These are phyloP conservation scores for Taxawa tesnikishii DNA, from an alignment of 2,329 filamentous ascomycete species.

Conservation along the genomic window DNA sequence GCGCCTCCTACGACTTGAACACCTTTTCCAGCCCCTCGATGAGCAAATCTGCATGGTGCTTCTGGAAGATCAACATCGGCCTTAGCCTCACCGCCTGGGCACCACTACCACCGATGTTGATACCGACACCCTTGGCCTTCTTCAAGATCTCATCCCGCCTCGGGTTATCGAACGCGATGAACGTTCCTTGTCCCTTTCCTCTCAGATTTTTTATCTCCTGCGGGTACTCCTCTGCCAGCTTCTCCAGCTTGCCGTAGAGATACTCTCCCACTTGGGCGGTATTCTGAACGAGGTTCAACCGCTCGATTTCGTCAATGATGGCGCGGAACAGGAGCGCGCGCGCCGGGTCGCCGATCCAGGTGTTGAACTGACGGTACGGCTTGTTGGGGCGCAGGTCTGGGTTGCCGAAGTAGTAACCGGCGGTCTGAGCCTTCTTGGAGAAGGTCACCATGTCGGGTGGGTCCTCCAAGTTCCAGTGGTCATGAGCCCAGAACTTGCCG, in stretches of 20 bases:
- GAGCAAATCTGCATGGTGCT: slow-evolving; percentile 74
- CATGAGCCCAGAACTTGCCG: slow-evolving; percentile 88
- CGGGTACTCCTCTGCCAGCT: slow-evolving; percentile 56
- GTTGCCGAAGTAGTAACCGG: slow-evolving; percentile 80
- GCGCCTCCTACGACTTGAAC: slow-evolving; percentile 4
- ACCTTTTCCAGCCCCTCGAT: slow-evolving; percentile 27
- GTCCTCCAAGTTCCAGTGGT: slow-evolving; percentile 72
- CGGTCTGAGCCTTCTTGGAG: slow-evolving; percentile 85
- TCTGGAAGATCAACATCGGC: slow-evolving; percentile 83
- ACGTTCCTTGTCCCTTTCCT: slow-evolving; percentile 75
- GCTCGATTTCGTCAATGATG: slow-evolving; percentile 68
- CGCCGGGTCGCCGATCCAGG: slow-evolving; percentile 86
- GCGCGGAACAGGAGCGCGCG: slow-evolving; percentile 70
- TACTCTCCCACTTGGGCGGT: slow-evolving; percentile 67
- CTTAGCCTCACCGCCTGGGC: slow-evolving; percentile 60
- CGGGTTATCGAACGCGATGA: slow-evolving; percentile 78
- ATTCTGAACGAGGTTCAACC: slow-evolving; percentile 58
- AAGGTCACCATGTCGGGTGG: slow-evolving; percentile 90
- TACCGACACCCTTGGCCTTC: slow-evolving; percentile 62
- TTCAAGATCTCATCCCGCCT: slow-evolving; percentile 63
- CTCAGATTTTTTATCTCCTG: slow-evolving; percentile 66
- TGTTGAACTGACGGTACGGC: slow-evolving; percentile 90
- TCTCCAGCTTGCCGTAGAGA: slow-evolving; percentile 55
- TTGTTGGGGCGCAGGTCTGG: slow-evolving; percentile 69
- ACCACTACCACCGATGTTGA: slow-evolving; percentile 77